Evolutionary conservation across 495 filamentous ascomycete genomes (phyloP).

Genomic region (Podospora anserina): DNA sequence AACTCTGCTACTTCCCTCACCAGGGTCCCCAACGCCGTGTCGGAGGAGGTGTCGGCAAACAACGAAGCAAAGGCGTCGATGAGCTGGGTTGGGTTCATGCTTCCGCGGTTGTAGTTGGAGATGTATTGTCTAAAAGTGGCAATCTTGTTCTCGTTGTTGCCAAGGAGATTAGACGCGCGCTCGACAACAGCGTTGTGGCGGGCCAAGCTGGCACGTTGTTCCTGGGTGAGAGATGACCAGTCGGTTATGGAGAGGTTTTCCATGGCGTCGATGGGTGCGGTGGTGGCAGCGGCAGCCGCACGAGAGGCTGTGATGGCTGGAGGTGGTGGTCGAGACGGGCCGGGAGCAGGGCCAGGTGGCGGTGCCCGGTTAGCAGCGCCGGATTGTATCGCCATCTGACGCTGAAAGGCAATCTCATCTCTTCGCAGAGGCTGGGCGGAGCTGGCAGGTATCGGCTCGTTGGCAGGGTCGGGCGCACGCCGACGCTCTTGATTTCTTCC

Average conservation of each 20-base stretch:
- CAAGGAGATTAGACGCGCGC: conserved; percentile 74
- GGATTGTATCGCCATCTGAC: conserved; percentile 73
- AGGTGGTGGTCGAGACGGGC: conserved; percentile 36
- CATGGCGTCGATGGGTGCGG: conserved; percentile 34
- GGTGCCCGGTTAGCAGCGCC: neutral
- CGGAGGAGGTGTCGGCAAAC: conserved; percentile 70
- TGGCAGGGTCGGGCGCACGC: conserved; percentile 58
- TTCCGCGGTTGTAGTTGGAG: conserved; percentile 65
- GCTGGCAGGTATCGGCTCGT: conserved; percentile 72
- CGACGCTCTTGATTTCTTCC: conserved; percentile 40
- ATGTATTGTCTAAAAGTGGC: conserved; percentile 71
- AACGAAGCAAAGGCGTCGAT: conserved; percentile 77
- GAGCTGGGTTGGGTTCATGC: conserved; percentile 66
- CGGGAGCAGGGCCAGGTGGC: conserved; percentile 20
- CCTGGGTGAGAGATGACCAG: conserved; percentile 53
- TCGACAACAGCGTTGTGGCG: conserved; percentile 80
- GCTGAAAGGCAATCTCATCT: conserved; percentile 88
- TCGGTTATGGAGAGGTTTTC: conserved; percentile 41
- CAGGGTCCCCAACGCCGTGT: conserved; percentile 77
- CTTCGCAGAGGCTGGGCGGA: conserved; percentile 78
- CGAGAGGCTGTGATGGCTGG: conserved; percentile 9
- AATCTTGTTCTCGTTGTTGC: conserved; percentile 69
- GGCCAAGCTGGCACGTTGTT: conserved; percentile 74
- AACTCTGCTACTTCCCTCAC: conserved; percentile 91
- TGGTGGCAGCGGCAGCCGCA: conserved; percentile 16